Evolutionary conservation across 139 green algal genomes (phyloP), one percentile per base, ranked within the genome.

Genomic region (Desmodesmus armatus): DNA sequence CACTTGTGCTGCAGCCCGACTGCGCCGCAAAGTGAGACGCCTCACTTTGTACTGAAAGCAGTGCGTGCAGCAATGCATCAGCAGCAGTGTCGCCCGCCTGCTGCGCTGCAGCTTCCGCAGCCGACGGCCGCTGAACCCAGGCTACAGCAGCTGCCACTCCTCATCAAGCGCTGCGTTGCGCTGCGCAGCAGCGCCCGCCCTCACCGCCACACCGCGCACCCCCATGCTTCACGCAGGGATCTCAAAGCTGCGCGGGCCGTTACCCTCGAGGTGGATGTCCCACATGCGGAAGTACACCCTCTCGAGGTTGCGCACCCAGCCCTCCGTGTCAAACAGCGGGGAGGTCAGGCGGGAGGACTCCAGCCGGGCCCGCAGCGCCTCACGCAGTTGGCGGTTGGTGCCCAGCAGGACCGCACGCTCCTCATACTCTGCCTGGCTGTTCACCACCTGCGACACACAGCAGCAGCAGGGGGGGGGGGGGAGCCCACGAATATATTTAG

Each of bases 251-350:
- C 78, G 71, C 3, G 94, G 94, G 17, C 82, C 87, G 1, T 79
- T 27, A 29, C 93, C 93, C 41, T 95, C 69, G 53, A 86, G 91
- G 85, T 98, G 93, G 49, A 98, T 93, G 37, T 93, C 87, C 95
- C 95, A 98, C 95, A 98, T 97, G 29, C 90, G 80, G 13, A 94
- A 81, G 53, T 93, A 89, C 25, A 93, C 83, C n/a, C 85, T 85
- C 87, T 98, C 95, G 33, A 98, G 80, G 69, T 98, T 89, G 2
- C 69, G 13, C 77, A 98, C 95, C 93, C 94, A 98, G 15, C 80
- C 37, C 33, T 41, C 53, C 6, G 95, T 98, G 88, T 98, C 95
- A 80, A 98, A 98, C 82, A 98, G 92, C 3, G 95, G 91, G 89
- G 93, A 96, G n/a, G 81, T 89, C 1, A 92, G 65, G 6, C 95